These are phyloP conservation scores for Fusarium sp. DNA, from an alignment of 2,329 filamentous ascomycete genomes.

Conservation along the genomic window DNA sequence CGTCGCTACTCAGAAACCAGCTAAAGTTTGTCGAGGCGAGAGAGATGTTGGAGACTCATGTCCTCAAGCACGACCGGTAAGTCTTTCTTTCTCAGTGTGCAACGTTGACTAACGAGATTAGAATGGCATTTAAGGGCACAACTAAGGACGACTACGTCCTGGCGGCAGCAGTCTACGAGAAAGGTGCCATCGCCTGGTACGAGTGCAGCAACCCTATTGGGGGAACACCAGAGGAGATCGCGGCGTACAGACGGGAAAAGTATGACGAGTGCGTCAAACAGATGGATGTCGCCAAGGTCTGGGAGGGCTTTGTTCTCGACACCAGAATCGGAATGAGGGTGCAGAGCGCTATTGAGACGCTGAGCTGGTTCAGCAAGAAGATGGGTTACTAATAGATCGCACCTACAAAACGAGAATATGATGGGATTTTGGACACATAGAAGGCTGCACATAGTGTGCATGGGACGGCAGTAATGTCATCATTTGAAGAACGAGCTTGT, in stretches of 20 bases:
- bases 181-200: constrained; percentile 84
- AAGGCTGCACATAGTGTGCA: constrained; percentile 8
- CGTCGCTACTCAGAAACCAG: constrained; percentile 74
- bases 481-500: constrained; percentile 4
- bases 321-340: constrained; percentile 80
- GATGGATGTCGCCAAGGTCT: constrained; percentile 75
- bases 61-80: constrained; percentile 75
- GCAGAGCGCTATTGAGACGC: constrained; percentile 75
- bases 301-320: constrained; percentile 81
- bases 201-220: constrained; percentile 65
- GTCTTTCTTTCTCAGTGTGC: constrained; percentile 29
- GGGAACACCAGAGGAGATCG: constrained; percentile 50
- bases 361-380: constrained; percentile 67
- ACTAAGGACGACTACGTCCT: constrained; percentile 77
- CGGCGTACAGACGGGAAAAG: constrained; percentile 60
- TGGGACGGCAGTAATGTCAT: background rate
- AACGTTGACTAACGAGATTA: constrained; percentile 47
- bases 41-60: constrained; percentile 70
- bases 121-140: constrained; percentile 68
- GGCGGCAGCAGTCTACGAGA: constrained; percentile 86
- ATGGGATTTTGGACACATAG: constrained; percentile 33
- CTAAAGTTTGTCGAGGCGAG: constrained; percentile 75
- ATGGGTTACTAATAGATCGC: constrained; percentile 53
- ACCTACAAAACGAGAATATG: background rate
- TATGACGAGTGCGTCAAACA: constrained; percentile 73